Evolutionary conservation across 2,329 filamentous ascomycete genomes (phyloP).

Genomic region (Sclerotinia trifoliorum): DNA sequence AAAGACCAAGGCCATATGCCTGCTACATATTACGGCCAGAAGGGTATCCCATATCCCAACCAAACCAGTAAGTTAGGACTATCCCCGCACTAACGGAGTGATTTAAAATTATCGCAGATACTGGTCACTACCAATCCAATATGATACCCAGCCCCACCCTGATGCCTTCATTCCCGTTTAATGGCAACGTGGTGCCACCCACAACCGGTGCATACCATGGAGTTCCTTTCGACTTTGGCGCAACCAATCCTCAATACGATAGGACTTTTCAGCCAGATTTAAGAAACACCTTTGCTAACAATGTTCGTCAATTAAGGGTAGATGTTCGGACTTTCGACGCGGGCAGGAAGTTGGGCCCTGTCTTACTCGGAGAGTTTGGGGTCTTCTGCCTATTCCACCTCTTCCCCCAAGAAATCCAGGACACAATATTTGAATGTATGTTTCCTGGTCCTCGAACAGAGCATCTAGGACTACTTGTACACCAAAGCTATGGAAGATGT

Average conservation of each 20-base stretch:
- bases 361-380: too few species aligned
- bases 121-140: not conserved
- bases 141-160: too few species aligned
- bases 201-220: not conserved
- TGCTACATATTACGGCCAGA: not conserved
- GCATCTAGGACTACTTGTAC: not conserved
- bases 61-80: not conserved
- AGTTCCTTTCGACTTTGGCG: not conserved
- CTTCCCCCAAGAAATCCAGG: not conserved
- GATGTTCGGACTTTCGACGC: not conserved
- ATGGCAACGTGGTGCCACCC: too few species aligned
- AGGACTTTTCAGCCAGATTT: not conserved
- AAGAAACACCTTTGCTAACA: not conserved
- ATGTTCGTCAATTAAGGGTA: fast-evolving
- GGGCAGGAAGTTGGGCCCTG: too few species aligned
- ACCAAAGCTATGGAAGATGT: not conserved
- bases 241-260: not conserved
- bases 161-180: not conserved
- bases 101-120: not conserved
- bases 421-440: not conserved
- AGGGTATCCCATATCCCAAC: not conserved
- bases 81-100: not conserved
- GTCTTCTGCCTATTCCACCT: not conserved
- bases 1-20: too few species aligned
- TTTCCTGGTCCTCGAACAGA: not conserved